Conservation (phyloP, 228 moss, liverwort and hornwort genomes). For the Sphagnum fallax region DNA sequence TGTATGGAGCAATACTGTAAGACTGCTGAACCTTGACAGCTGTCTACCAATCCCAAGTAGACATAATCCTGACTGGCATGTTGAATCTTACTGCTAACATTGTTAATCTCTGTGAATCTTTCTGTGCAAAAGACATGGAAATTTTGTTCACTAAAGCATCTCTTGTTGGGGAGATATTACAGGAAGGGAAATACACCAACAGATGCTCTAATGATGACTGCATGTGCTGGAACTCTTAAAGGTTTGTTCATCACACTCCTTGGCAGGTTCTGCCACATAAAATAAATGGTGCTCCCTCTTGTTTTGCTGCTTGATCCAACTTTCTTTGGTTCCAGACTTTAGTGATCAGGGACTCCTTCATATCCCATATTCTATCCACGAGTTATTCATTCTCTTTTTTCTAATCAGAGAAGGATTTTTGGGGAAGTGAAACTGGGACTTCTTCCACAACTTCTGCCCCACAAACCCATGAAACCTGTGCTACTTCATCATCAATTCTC, state of each 20-base stretch:
- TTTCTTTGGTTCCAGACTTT: too few relatives aligned
- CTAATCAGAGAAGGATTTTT: too few relatives aligned
- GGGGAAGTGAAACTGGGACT: not conserved
- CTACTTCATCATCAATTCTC: too few relatives aligned
- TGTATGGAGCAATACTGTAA: slow-evolving; percentile 57
- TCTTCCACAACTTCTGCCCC: slow-evolving; percentile 3
- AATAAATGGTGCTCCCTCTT: too few relatives aligned
- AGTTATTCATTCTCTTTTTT: too few relatives aligned
- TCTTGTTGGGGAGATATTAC: slow-evolving; percentile 7
- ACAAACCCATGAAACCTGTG: too few relatives aligned
- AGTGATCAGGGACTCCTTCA: too few relatives aligned
- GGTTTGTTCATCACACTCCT: slow-evolving; percentile 3
- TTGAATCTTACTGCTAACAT: not conserved
- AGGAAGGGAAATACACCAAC: slow-evolving; percentile 42
- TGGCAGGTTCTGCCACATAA: slow-evolving; percentile 2
- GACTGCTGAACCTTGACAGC: slow-evolving; percentile 10
- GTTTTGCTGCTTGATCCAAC: not conserved
- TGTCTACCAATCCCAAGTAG: not conserved
- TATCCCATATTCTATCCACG: too few relatives aligned
- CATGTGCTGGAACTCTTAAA: slow-evolving; percentile 24
- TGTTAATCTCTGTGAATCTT: not conserved
- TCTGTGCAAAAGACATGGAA: not conserved
- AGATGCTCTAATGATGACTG: slow-evolving; percentile 28
- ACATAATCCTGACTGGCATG: not conserved
- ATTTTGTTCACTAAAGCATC: not conserved